Percentiles rank a stretch among this genome's conserved stretches.
These are phyloP conservation scores for Thelephora terrestris DNA, from an alignment of 1,284 basidiomycete genomes.

Conservation along the genomic window DNA sequence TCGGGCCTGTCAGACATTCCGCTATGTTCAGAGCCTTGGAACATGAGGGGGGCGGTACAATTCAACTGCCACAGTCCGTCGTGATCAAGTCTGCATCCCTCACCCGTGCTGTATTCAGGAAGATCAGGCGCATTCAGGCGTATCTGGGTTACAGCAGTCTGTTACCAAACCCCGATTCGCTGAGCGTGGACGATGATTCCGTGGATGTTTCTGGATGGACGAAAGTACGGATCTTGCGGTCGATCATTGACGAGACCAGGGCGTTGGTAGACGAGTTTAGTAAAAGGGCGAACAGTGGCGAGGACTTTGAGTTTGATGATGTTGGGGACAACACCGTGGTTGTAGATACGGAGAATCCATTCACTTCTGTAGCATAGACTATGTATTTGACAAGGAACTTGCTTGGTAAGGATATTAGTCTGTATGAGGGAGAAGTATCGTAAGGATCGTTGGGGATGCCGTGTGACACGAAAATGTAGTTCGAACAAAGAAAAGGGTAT, in stretches of 20 bases:
- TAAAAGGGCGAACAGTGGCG: conserved; percentile 16
- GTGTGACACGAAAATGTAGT: not conserved
- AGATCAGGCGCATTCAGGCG: conserved; percentile 51
- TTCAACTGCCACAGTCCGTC: conserved; percentile 1
- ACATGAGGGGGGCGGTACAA: conserved; percentile 22
- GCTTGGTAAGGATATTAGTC: too few relatives aligned
- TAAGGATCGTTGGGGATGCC: not conserved
- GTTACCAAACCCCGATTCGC: conserved; percentile 31
- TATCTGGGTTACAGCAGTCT: conserved; percentile 50
- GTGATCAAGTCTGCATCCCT: conserved; percentile 19
- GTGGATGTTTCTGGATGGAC: conserved; percentile 41
- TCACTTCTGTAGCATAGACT: not conserved
- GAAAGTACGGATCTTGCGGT: conserved; percentile 38
- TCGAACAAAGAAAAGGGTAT: not conserved
- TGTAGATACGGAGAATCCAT: conserved; percentile 12
- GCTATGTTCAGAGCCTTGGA: conserved; percentile 27
- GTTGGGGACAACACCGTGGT: conserved; percentile 20
- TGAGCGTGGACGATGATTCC: conserved; percentile 18
- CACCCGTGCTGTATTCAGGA: conserved; percentile 39
- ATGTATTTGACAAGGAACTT: not conserved
- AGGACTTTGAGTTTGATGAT: conserved; percentile 15
- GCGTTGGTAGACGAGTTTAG: conserved; percentile 52
- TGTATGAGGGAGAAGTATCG: too few relatives aligned
- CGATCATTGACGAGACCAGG: conserved; percentile 41
- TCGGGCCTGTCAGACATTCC: conserved; percentile 40